Conservation (phyloP, 345 rosid genomes). For the Physaria fendleri region DNA sequence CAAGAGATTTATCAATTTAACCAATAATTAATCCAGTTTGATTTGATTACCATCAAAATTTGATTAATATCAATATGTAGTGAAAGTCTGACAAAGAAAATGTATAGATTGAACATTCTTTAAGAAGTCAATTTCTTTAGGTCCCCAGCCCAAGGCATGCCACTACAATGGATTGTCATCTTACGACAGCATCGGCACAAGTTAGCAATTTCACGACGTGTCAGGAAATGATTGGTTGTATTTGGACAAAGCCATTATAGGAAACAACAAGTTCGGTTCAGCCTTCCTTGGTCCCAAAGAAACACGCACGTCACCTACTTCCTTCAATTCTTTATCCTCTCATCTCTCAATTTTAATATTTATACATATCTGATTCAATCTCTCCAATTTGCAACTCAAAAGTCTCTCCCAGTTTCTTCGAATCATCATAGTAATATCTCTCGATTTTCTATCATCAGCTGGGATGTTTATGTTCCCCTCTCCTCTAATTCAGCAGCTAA, state of each 20-base stretch:
- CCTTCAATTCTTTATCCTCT: constrained; percentile 14
- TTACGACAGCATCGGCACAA: background rate
- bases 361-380: background rate
- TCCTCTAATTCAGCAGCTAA: constrained; percentile 7
- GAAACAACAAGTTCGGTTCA: background rate
- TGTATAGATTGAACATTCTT: too few species aligned
- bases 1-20: too few species aligned
- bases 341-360: background rate
- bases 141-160: too few species aligned
- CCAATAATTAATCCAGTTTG: too few species aligned
- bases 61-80: too few species aligned
- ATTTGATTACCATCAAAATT: too few species aligned
- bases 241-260: background rate
- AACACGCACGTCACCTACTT: constrained; percentile 2
- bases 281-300: constrained; percentile 7
- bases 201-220: background rate
- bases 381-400: background rate
- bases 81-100: too few species aligned
- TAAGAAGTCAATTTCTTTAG: too few species aligned
- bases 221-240: background rate
- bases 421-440: background rate
- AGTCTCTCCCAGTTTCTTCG: background rate
- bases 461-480: constrained; percentile 6
- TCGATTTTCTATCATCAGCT: constrained; percentile 19
- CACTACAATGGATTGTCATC: too few species aligned